Base-by-base conservation (phyloP, 371 early-diverging fungal species). In the Batrachochytrium dendrobatidis region DNA sequence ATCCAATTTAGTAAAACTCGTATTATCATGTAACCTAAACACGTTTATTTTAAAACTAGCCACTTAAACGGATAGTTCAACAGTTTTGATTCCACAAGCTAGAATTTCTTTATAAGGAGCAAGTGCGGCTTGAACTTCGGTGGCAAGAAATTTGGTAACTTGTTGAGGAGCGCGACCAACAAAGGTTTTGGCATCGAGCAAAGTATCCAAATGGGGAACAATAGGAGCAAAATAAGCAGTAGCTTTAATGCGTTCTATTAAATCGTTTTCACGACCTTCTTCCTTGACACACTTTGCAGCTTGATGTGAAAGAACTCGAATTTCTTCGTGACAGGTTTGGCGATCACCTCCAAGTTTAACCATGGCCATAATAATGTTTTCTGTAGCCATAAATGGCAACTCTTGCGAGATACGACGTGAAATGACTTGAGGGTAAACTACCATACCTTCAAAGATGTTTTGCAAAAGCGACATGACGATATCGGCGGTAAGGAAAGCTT, bases 301-400 rank as follows among this genome's bases (percentile, higher is more conserved):
- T 81, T 95, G 84, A 56, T 95, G 96, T 50, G 87, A 86, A 34
- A 95, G 76, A 34, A 97, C 96, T 58, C 98, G 90, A 71, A 97
- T 94, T 66, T 92, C 81, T 75, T 95, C 95, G 72, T 95, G 97
- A 70, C 95, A 94, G 58, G 82, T 86, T 76, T 98, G 97, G 57
- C 97, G 84, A 70, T 95, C 95, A 43, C 93, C 97, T 43, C 94
- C 95, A 50, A 60, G 65, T 79, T 89, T 87, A 48, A 96, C 97
- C 87, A 97, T 92, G 51, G 93, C 96, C 96, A 98, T 98, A 72
- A 98, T 96, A 61, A 98, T 80, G 80, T 95, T 95, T 71, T 98
- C 98, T 24, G 98, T 98, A 25, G 97, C 97, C 96, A 95, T 95
- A 76, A 98, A 98, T 34, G 96, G 97, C 53, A 98, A 77, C 75